Evolutionary conservation across 257 asterid species (phyloP).

Genomic region (Solanum corneliomulleri): DNA sequence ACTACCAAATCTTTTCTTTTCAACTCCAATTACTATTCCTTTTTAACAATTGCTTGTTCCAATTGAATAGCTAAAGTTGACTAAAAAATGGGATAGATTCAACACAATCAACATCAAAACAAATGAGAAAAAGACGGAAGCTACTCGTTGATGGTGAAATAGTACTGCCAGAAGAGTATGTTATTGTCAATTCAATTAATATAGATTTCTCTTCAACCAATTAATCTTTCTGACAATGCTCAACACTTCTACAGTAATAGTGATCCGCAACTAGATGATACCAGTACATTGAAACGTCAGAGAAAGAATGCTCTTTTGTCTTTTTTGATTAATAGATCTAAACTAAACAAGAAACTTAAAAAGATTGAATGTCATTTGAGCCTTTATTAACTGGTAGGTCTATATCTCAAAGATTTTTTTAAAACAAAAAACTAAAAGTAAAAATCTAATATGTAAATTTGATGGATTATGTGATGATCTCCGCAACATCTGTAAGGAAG

Average conservation of each 20-base stretch:
- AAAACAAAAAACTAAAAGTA: rapidly evolving
- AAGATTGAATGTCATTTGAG: constrained; percentile 29
- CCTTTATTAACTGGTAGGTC: constrained; percentile 45
- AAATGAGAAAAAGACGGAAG: constrained; percentile 35
- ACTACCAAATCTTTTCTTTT: no score
- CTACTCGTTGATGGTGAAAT: constrained; percentile 26
- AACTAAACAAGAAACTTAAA: constrained; percentile 18
- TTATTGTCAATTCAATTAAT: background rate
- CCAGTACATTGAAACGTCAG: background rate
- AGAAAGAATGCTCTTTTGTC: background rate
- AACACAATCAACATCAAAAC: constrained; percentile 25
- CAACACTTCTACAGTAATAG: constrained; percentile 25
- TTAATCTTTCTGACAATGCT: background rate
- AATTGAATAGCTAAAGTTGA: no score
- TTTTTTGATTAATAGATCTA: constrained; percentile 15
- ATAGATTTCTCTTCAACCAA: background rate
- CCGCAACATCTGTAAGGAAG: background rate
- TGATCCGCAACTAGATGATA: constrained; percentile 3
- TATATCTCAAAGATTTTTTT: background rate
- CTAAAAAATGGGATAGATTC: no score
- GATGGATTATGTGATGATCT: background rate
- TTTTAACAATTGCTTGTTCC: no score
- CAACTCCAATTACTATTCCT: no score
- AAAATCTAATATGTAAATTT: no score
- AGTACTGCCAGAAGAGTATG: constrained; percentile 20